Conservation (phyloP, 129 eudicot genomes). For the Rutidosis leptorrhynchoides region DNA sequence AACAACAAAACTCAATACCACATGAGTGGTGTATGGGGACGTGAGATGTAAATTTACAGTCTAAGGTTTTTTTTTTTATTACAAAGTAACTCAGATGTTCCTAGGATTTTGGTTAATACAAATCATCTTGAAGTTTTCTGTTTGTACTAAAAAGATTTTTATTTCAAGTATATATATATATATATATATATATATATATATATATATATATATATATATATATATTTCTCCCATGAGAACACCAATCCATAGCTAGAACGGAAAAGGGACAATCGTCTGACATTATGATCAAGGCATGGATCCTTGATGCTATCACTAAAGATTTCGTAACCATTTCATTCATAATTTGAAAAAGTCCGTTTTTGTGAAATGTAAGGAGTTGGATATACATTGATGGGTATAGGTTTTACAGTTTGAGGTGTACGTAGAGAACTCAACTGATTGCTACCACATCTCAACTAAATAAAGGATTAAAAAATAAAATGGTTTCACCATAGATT, state of each 20-base stretch:
- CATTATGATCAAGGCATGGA: conserved; percentile 1
- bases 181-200: no score
- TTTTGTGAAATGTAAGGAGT: conserved; percentile 3
- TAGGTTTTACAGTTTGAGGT: background rate
- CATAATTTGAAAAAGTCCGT: background rate
- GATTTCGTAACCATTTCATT: background rate
- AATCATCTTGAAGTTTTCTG: background rate
- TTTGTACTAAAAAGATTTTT: background rate
- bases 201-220: no score
- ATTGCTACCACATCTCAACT: background rate
- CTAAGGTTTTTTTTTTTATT: background rate
- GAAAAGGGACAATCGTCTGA: background rate
- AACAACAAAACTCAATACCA: no score
- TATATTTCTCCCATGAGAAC: background rate
- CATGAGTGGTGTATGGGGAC: no score
- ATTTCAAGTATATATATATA: no score
- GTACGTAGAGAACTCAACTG: background rate
- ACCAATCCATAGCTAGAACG: background rate
- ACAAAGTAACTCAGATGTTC: background rate
- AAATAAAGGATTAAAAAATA: background rate
- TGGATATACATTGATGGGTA: conserved; percentile 3
- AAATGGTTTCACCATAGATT: background rate
- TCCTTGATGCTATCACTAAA: background rate
- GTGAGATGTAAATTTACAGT: no score
- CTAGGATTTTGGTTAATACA: background rate